A percentile compares a stretch with the other conserved stretches of the same genome.
phyloP scores from a whole-genome alignment of 345 rosid genomes.

The Hypericum perforatum region DNA sequence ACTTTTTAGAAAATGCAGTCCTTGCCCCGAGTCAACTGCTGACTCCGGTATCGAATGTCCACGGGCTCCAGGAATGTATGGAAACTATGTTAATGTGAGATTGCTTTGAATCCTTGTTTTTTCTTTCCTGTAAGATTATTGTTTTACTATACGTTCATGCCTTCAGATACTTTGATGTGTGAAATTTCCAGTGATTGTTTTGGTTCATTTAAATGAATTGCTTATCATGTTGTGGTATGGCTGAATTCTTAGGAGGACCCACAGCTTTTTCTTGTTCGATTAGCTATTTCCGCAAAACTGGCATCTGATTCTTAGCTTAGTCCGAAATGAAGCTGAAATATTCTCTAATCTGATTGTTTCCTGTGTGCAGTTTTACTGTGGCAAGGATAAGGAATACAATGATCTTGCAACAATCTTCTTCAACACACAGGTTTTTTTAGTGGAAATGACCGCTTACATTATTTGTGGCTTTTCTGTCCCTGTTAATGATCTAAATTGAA shows the following conservation, averaged over 20 bases:
- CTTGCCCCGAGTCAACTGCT: slow-evolving; percentile 73
- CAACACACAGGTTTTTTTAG: slow-evolving; percentile 70
- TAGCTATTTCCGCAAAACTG: not conserved
- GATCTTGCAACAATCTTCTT: slow-evolving; percentile 98
- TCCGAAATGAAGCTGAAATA: slow-evolving; percentile 1
- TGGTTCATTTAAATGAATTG: too few relatives aligned
- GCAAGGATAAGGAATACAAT: slow-evolving; percentile 70
- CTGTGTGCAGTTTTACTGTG: slow-evolving; percentile 68
- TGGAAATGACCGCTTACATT: not conserved
- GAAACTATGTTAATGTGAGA: slow-evolving; percentile 91
- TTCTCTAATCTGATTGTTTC: slow-evolving; percentile 10
- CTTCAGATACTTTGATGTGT: too few relatives aligned
- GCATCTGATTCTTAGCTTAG: not conserved
- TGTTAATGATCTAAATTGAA: slow-evolving; percentile 5
- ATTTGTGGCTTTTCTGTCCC: not conserved
- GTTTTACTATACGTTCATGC: not conserved
- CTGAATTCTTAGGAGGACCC: too few relatives aligned
- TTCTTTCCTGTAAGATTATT: not conserved
- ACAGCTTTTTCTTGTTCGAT: too few relatives aligned
- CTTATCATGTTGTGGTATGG: too few relatives aligned
- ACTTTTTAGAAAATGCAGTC: slow-evolving; percentile 77
- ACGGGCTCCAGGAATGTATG: slow-evolving; percentile 82
- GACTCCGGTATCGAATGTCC: slow-evolving; percentile 80
- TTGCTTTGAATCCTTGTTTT: slow-evolving; percentile 4
- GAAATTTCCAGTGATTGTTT: too few relatives aligned